These are phyloP conservation scores for Punica granatum DNA, from an alignment of 345 rosid species.

Conservation along the genomic window DNA sequence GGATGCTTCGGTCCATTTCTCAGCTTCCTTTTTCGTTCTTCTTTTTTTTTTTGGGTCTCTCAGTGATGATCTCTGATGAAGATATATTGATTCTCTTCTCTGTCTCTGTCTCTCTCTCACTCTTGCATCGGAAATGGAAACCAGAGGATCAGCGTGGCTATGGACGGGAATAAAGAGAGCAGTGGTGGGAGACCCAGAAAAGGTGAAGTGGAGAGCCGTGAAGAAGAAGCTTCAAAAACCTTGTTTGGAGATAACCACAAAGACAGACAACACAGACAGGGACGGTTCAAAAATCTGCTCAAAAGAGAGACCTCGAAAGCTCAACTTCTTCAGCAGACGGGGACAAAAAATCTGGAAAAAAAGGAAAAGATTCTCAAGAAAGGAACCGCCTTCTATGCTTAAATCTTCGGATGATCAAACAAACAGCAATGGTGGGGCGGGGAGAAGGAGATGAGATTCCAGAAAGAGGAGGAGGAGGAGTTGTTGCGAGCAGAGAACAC, in stretches of 20 bases:
- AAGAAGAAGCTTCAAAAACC: conserved; percentile 4
- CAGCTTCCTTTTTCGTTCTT: background rate
- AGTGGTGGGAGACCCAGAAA: background rate
- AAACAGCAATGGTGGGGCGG: too few relatives aligned
- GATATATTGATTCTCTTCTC: background rate
- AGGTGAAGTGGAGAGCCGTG: background rate
- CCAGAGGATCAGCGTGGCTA: background rate
- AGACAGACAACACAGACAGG: background rate
- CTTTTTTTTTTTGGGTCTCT: background rate
- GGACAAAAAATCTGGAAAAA: too few relatives aligned
- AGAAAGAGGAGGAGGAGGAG: background rate
- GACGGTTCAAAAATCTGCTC: background rate
- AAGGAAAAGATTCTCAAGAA: background rate
- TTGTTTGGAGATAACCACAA: background rate
- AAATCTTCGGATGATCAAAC: background rate
- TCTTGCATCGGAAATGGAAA: conserved; percentile 15
- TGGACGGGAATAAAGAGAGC: conserved; percentile 4
- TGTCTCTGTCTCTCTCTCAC: conserved; percentile 10
- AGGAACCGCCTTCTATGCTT: too few relatives aligned
- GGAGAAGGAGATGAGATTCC: background rate
- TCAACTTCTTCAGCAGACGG: background rate
- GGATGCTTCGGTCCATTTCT: conserved; percentile 33
- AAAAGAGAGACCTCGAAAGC: background rate
- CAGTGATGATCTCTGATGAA: background rate
- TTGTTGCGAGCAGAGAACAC: background rate